Conservation (phyloP, 129 eudicot species). For the Helichrysum umbraculigerum region DNA sequence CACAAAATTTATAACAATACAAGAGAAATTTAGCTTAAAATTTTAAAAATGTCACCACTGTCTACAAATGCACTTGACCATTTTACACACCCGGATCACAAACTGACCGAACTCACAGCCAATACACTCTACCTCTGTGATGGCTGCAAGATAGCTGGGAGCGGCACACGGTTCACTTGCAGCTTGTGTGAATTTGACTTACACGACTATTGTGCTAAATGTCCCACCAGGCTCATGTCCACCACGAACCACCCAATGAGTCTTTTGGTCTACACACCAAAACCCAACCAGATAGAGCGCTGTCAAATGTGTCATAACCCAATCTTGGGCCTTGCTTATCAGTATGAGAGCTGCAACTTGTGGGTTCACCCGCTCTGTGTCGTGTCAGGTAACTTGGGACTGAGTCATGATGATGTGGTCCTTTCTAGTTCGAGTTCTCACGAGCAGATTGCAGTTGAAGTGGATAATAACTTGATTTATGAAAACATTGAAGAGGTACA, state of each 20-base stretch:
- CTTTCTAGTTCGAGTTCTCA: not conserved
- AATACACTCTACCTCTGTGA: not conserved
- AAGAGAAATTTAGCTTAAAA: too few relatives aligned
- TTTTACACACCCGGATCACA: conserved; percentile 2
- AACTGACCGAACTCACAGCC: not conserved
- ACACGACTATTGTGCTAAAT: conserved; percentile 10
- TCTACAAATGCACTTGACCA: not conserved
- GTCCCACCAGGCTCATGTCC: not conserved
- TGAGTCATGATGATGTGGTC: too few relatives aligned
- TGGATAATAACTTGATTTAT: not conserved
- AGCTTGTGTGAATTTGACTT: conserved; percentile 4
- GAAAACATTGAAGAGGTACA: not conserved
- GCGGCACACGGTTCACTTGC: conserved; percentile 18
- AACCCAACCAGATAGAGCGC: not conserved
- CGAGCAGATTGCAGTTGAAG: not conserved
- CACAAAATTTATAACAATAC: too few relatives aligned
- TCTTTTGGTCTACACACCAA: not conserved
- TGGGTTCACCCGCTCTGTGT: conserved; percentile 23
- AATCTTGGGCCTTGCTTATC: conserved; percentile 6
- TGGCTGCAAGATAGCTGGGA: conserved; percentile 10
- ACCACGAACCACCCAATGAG: conserved; percentile 7
- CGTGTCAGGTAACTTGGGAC: not conserved
- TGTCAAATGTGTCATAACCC: not conserved
- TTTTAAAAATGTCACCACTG: conserved; percentile 7
- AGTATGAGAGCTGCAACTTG: not conserved